Percentiles rank a stretch among this genome's conserved stretches.
These are phyloP conservation scores for Teratosphaeria gauchensis DNA, from an alignment of 2,329 filamentous ascomycete genomes.

Conservation along the genomic window DNA sequence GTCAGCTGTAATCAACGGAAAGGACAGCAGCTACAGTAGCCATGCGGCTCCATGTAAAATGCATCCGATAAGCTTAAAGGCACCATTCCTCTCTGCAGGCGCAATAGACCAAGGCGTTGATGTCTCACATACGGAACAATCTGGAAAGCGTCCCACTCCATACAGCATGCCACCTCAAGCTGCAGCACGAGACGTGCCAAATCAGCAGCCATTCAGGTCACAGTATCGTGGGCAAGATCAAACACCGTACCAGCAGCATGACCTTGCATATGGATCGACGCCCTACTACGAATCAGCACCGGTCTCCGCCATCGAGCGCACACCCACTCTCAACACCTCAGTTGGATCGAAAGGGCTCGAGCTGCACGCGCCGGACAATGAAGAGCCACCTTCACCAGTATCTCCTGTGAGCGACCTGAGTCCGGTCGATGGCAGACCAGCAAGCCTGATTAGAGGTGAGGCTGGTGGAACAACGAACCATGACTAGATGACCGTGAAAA, in stretches of 20 bases:
- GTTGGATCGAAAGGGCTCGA: background rate
- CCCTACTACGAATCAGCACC: background rate
- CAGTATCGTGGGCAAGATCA: background rate
- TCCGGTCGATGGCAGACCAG: conserved; percentile 1
- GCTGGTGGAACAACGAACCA: background rate
- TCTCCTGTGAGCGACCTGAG: conserved; percentile 4
- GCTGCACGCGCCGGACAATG: background rate
- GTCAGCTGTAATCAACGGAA: conserved; percentile 4
- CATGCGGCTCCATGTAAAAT: conserved; percentile 3
- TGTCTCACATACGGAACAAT: background rate
- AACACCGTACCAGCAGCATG: background rate
- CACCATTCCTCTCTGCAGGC: conserved; percentile 3
- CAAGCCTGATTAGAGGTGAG: background rate
- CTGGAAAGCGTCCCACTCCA: too few species aligned
- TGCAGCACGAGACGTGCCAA: background rate
- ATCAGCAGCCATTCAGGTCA: background rate
- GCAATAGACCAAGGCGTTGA: background rate
- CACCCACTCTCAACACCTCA: background rate
- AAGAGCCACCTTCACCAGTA: conserved; percentile 1
- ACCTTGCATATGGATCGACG: background rate
- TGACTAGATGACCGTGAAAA: background rate
- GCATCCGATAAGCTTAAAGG: conserved; percentile 1
- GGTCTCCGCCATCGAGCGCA: background rate
- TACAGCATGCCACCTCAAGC: background rate
- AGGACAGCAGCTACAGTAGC: conserved; percentile 4